Evolutionary conservation across 495 filamentous ascomycete genomes (phyloP).

Genomic region (Lentithecium fluviatile): DNA sequence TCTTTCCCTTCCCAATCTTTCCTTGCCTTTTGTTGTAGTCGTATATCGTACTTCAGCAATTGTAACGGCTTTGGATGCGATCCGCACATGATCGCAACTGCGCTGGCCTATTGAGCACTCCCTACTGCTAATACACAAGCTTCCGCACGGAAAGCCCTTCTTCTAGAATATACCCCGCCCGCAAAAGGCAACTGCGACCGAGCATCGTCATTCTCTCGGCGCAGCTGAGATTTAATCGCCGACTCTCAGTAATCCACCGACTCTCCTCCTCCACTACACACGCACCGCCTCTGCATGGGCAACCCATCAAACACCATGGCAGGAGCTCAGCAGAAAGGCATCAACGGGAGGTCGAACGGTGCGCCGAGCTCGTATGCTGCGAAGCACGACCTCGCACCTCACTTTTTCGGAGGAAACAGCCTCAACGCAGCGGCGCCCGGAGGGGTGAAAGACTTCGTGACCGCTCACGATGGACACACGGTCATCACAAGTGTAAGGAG

Average conservation of each 20-base stretch:
- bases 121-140: slow-evolving; percentile 20
- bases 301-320: slow-evolving; percentile 33
- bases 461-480: slow-evolving; percentile 85
- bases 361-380: slow-evolving; percentile 62
- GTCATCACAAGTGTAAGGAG: slow-evolving; percentile 88
- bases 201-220: slow-evolving; percentile 2
- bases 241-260: slow-evolving; percentile 2
- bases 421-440: slow-evolving; percentile 74
- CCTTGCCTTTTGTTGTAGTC: neutral
- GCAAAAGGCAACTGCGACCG: no score
- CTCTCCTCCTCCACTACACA: neutral
- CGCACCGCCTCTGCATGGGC: slow-evolving; percentile 23
- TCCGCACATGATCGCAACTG: no score
- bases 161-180: no score
- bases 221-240: no score
- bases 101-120: slow-evolving; percentile 1
- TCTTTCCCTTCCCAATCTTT: slow-evolving; percentile 2
- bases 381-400: slow-evolving; percentile 75
- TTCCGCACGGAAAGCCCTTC: no score
- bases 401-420: slow-evolving; percentile 95
- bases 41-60: neutral
- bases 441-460: slow-evolving; percentile 91
- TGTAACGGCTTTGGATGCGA: slow-evolving; percentile 10
- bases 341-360: slow-evolving; percentile 49
- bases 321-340: slow-evolving; percentile 13